Evolutionary conservation across 1,139 yeast species (phyloP).

Genomic region (Lodderomyces oxycetoniae): DNA sequence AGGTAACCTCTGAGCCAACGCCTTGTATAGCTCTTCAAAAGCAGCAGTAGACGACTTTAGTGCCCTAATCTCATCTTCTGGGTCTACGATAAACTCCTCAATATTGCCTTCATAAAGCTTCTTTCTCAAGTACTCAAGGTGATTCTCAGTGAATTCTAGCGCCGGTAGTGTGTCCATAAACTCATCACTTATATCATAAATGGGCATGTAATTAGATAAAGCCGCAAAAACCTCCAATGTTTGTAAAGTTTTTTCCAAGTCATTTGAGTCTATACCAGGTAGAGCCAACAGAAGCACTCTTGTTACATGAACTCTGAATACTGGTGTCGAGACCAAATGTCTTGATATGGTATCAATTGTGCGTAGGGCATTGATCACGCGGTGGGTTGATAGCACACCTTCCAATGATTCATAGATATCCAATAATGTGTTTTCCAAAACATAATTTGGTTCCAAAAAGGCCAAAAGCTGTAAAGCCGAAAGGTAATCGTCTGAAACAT

Average conservation of each 20-base stretch:
- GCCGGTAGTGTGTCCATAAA: constrained; percentile 54
- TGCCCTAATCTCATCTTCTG: constrained; percentile 49
- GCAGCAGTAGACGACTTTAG: constrained; percentile 71
- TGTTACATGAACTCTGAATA: constrained; percentile 74
- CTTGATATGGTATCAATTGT: constrained; percentile 64
- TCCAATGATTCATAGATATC: constrained; percentile 84
- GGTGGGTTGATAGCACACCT: constrained; percentile 76
- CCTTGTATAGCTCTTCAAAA: constrained; percentile 57
- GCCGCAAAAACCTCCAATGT: constrained; percentile 70
- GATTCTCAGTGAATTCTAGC: constrained; percentile 65
- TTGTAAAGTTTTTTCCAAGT: constrained; percentile 65
- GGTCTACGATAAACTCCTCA: constrained; percentile 27
- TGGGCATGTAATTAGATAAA: constrained; percentile 69
- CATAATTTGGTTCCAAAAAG: constrained; percentile 54
- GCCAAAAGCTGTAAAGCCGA: constrained; percentile 61
- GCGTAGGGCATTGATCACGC: constrained; percentile 71
- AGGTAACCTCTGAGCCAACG: constrained; percentile 58
- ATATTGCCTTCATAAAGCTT: constrained; percentile 19
- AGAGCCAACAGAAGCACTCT: constrained; percentile 65
- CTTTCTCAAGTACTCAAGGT: constrained; percentile 47
- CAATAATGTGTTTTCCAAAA: constrained; percentile 60
- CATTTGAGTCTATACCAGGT: constrained; percentile 88
- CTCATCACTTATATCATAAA: constrained; percentile 48
- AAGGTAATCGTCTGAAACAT: constrained; percentile 57
- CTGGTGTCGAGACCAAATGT: constrained; percentile 59